Percentiles rank a stretch among this genome's conserved stretches.
These are phyloP conservation scores for Pontederia crassipes DNA, from an alignment of 176 grass and related monocot species.

Conservation along the genomic window DNA sequence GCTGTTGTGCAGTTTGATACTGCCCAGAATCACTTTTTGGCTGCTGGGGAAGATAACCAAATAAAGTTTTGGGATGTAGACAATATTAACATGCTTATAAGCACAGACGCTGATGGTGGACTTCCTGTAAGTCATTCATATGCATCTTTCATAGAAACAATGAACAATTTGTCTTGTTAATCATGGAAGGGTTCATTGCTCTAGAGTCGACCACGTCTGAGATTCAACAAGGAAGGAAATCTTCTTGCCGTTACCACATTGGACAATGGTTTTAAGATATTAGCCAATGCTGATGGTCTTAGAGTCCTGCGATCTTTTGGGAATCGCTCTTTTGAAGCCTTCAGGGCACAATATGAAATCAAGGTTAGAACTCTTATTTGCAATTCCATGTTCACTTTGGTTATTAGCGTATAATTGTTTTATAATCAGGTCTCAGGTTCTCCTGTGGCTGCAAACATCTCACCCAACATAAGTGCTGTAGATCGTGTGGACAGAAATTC, in stretches of 20 bases:
- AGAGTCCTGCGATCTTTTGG: constrained; percentile 45
- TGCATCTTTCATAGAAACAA: not conserved
- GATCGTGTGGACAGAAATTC: constrained; percentile 84
- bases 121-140: constrained; percentile 49
- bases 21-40: constrained; percentile 90
- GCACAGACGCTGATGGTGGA: constrained; percentile 65
- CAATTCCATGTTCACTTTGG: not conserved
- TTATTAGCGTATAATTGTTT: constrained; percentile 17
- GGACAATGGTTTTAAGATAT: constrained; percentile 90
- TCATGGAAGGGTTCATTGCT: constrained; percentile 18
- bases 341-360: constrained; percentile 77
- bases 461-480: constrained; percentile 65
- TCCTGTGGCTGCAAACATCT: constrained; percentile 64
- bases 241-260: constrained; percentile 84
- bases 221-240: constrained; percentile 98
- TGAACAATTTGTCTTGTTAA: constrained; percentile 1
- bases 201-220: constrained; percentile 62
- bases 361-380: constrained; percentile 34
- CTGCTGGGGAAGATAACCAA: constrained; percentile 84
- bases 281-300: constrained; percentile 79
- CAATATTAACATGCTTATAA: constrained; percentile 65
- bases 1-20: constrained; percentile 91
- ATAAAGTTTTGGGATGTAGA: constrained; percentile 98
- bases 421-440: constrained; percentile 55
- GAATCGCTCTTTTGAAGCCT: constrained; percentile 53